Evolutionary conservation across 139 green algal genomes (phyloP).

Genomic region (Gonium pectorale): DNA sequence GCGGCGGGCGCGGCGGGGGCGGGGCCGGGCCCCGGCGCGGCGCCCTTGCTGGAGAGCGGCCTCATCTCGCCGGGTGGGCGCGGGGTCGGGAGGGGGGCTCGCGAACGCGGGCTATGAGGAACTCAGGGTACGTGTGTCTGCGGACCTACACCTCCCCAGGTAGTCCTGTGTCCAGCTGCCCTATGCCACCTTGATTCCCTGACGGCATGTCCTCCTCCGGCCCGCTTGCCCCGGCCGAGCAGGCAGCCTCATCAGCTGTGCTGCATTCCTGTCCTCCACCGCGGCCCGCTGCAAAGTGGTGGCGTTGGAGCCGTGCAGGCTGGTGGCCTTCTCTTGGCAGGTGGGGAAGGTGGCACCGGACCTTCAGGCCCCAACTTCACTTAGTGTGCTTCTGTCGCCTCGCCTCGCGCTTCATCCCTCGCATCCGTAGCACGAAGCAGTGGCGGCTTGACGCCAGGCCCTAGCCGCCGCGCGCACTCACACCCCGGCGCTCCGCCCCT

Average conservation of each 20-base stretch:
- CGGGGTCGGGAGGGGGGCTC: neutral
- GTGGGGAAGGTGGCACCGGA: neutral
- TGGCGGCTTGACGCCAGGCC: too few species aligned
- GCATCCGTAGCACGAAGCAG: too few species aligned
- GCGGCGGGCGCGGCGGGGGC: neutral
- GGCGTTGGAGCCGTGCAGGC: conserved; percentile 47
- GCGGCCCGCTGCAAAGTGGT: conserved; percentile 52
- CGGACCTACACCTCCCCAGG: too few species aligned
- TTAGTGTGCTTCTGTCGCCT: too few species aligned
- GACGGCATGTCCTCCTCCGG: too few species aligned
- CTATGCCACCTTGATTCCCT: too few species aligned
- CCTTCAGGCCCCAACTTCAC: neutral
- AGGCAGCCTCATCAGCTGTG: conserved; percentile 67
- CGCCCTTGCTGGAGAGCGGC: conserved; percentile 36
- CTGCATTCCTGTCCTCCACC: conserved; percentile 73
- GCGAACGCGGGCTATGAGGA: too few species aligned
- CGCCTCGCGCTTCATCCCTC: too few species aligned
- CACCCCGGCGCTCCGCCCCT: neutral
- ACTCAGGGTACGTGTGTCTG: too few species aligned
- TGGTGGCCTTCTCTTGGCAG: conserved; percentile 67
- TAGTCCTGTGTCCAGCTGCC: too few species aligned
- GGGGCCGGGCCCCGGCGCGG: neutral
- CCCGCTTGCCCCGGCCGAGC: neutral
- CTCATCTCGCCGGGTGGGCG: conserved; percentile 37
- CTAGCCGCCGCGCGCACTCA: too few species aligned